These are phyloP conservation scores for Brassica nigra DNA, from an alignment of 345 rosid species.

Conservation along the genomic window DNA sequence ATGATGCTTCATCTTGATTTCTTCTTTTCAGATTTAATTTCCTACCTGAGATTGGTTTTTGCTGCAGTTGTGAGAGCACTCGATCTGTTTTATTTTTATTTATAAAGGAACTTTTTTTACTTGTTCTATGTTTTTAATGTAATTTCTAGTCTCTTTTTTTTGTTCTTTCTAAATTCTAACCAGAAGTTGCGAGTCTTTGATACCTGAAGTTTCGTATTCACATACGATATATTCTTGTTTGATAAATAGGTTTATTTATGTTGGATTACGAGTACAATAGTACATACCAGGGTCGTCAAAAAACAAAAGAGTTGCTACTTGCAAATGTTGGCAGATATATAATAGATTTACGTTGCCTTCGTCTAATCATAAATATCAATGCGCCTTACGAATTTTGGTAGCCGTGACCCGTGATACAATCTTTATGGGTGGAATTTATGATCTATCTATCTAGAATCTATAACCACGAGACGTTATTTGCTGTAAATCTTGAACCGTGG, in stretches of 20 bases:
- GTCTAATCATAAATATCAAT: not conserved
- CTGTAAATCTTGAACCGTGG: not conserved
- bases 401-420: not conserved
- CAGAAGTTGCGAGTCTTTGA: not conserved
- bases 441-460: slow-evolving; percentile 9
- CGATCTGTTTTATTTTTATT: not conserved
- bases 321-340: slow-evolving; percentile 11
- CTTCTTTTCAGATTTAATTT: not conserved
- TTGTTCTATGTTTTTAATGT: not conserved
- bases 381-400: not conserved
- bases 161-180: too few species aligned
- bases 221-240: not conserved
- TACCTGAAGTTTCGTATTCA: not conserved
- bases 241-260: not conserved
- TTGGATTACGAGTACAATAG: not conserved
- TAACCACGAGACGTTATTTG: slow-evolving; percentile 3
- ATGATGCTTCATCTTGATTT: slow-evolving; percentile 15
- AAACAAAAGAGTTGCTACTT: not conserved
- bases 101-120: not conserved
- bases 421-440: not conserved
- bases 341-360: not conserved
- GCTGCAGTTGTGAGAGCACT: slow-evolving; percentile 28
- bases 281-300: not conserved
- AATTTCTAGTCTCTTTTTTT: not conserved
- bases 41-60: slow-evolving; percentile 21